These are phyloP conservation scores for Furcasterigmium furcatum DNA, from an alignment of 2,329 filamentous ascomycete species.

Conservation along the genomic window DNA sequence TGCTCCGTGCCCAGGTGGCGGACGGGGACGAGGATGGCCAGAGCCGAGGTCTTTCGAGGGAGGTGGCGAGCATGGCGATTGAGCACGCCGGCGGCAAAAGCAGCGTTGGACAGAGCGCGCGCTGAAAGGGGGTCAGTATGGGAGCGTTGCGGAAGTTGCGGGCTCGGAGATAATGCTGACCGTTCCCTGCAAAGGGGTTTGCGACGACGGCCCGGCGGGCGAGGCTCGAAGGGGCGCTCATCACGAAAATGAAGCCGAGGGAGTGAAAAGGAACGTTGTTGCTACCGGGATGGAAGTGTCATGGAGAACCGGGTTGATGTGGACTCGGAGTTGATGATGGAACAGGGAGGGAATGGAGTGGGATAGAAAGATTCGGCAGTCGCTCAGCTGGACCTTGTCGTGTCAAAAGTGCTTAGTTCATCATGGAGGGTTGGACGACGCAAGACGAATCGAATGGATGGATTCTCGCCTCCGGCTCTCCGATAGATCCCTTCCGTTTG, in stretches of 20 bases:
- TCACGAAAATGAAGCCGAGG: constrained; percentile 18
- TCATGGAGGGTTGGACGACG: background rate
- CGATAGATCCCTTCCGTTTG: background rate
- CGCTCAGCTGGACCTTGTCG: background rate
- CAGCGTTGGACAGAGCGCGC: constrained; percentile 42
- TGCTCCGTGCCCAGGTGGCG: constrained; percentile 58
- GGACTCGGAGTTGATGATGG: background rate
- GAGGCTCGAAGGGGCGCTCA: constrained; percentile 55
- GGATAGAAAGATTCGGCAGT: background rate
- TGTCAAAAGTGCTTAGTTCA: background rate
- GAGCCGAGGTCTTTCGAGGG: constrained; percentile 41
- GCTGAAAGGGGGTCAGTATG: constrained; percentile 30
- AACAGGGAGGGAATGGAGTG: background rate
- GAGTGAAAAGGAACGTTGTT: background rate
- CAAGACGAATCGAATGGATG: background rate
- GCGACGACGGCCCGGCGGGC: constrained; percentile 52
- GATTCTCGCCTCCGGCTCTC: background rate
- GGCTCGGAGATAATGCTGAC: constrained; percentile 27
- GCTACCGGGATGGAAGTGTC: background rate
- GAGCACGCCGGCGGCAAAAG: constrained; percentile 42
- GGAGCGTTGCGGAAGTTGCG: background rate
- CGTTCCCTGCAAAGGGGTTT: constrained; percentile 48
- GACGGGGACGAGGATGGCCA: constrained; percentile 55
- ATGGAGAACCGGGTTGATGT: background rate
- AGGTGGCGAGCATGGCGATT: constrained; percentile 43